Base-by-base conservation (phyloP, 768 basidiomycete genomes). In the Tricholoma furcatifolium region DNA sequence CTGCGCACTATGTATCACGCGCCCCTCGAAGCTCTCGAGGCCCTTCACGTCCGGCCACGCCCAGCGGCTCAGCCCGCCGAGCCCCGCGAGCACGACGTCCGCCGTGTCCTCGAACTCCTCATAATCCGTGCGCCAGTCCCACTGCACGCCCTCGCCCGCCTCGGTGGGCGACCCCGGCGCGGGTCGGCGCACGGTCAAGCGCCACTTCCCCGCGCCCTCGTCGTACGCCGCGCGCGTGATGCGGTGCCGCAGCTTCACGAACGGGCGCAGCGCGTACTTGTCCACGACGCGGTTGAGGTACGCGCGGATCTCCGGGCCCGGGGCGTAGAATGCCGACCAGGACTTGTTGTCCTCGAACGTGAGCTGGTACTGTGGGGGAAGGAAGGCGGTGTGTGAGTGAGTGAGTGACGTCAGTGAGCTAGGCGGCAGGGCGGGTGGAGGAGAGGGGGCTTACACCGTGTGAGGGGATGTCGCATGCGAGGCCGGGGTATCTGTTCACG, bases 31-130 rank as follows among this genome's bases (percentile, higher is more conserved):
- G 7, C 65, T 69, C 14, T 80, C 66, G 24, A 87, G 62, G 3
- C 84, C 85, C 8, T 70, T 64, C 40, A 88, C 85, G 40, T 83
- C 76, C 2, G 87, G 87, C 87, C 84, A 87, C 23, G 75, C 70
- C 84, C 84, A 87, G 6, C 80, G 66, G 44, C 79, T 82, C 41
- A 85, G 63, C 10, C 57, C 57, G 4, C 84, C 84, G 17, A 78
- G 64, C n/a, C 75, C 78, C 12, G 77, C 78, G 45, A 88, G 74
- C 32, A 87, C 70, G 0, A 86, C 69, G 53, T 87, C 84, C 2
- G 76, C 78, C 0, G 63, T 70, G 56, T 85, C 83, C 21, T 78
- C 76, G 39, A 82, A 72, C 56, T 76, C 72, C 44, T 78, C 77
- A 50, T 63, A 69, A 12, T 68, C 60, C 10, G 51, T 56, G 30